A percentile compares a stretch with the other conserved stretches of the same genome.
These are phyloP conservation scores for Wickerhamomyces sp. DNA, from an alignment of 1,139 yeast species.

Conservation along the genomic window DNA sequence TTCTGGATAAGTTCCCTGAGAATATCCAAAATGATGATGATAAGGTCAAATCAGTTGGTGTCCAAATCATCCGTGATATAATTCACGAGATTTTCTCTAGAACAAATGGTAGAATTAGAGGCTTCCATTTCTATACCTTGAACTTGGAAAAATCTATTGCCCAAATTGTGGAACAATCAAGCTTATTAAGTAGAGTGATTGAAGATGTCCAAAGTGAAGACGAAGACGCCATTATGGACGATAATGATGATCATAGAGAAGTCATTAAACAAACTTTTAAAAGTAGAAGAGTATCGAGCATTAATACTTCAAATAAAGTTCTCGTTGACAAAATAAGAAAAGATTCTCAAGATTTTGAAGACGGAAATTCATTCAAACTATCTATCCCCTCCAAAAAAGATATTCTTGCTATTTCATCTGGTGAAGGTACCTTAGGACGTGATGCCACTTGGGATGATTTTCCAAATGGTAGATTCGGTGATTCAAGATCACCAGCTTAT, in stretches of 20 bases:
- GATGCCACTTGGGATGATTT: constrained; percentile 99
- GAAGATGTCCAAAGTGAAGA: constrained; percentile 29
- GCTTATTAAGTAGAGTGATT: constrained; percentile 36
- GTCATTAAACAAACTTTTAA: constrained; percentile 6
- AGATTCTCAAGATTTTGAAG: constrained; percentile 22
- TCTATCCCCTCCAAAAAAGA: constrained; percentile 42
- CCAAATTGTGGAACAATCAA: constrained; percentile 64
- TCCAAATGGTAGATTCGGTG: constrained; percentile 97
- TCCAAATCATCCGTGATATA: constrained; percentile 62
- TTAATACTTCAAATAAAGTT: constrained; percentile 41
- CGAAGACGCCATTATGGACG: constrained; percentile 25
- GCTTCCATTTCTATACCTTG: constrained; percentile 87
- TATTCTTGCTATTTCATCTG: constrained; percentile 73
- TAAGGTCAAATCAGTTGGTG: constrained; percentile 79
- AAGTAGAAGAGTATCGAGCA: constrained; percentile 43
- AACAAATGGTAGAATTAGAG: constrained; percentile 57
- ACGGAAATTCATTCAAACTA: constrained; percentile 20
- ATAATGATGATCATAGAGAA: constrained; percentile 16
- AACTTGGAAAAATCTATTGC: constrained; percentile 91
- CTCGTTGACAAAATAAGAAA: constrained; percentile 29
- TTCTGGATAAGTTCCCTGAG: constrained; percentile 49
- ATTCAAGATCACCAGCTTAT: constrained; percentile 93
- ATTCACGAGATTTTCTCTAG: constrained; percentile 50
- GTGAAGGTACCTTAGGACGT: constrained; percentile 80
- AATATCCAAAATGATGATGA: constrained; percentile 71